These are phyloP conservation scores for Ganoderma sp. DNA, from an alignment of 1,284 basidiomycete genomes.

Conservation along the genomic window DNA sequence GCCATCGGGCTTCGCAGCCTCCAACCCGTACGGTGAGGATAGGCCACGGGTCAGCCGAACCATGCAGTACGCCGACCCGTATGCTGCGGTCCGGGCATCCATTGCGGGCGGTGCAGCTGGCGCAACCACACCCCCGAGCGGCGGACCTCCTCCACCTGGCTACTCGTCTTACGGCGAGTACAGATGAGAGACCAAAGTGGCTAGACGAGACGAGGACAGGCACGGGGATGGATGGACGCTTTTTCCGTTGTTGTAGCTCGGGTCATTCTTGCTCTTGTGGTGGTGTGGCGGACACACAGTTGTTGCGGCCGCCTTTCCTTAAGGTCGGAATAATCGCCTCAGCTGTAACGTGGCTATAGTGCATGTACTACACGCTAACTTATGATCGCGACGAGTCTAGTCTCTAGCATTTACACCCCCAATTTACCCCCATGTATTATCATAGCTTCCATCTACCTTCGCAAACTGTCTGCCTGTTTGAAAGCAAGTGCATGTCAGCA, in stretches of 20 bases:
- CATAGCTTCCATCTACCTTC: conserved; percentile 29
- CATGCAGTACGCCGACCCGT: conserved; percentile 87
- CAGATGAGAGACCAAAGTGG: conserved; percentile 21
- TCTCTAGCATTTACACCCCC: conserved; percentile 21
- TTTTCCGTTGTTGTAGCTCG: conserved; percentile 24
- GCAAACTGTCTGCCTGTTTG: background rate
- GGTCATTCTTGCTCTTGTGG: background rate
- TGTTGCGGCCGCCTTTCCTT: conserved; percentile 9
- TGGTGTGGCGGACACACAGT: conserved; percentile 26
- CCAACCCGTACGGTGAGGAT: conserved; percentile 44
- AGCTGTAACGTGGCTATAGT: conserved; percentile 21
- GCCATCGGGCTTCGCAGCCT: conserved; percentile 48
- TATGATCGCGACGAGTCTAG: conserved; percentile 31
- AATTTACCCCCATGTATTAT: conserved; percentile 25
- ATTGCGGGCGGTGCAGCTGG: conserved; percentile 29
- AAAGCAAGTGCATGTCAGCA: background rate
- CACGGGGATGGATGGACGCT: conserved; percentile 7
- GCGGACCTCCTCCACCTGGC: conserved; percentile 31
- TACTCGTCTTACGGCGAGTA: conserved; percentile 36
- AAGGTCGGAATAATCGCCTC: conserved; percentile 13
- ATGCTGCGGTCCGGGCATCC: conserved; percentile 72
- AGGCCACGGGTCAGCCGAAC: conserved; percentile 75
- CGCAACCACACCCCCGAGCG: conserved; percentile 23
- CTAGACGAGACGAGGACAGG: background rate
- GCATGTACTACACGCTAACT: conserved; percentile 32